Base-by-base conservation (phyloP, 208 protist species). In the Leishmania lainsoni region DNA sequence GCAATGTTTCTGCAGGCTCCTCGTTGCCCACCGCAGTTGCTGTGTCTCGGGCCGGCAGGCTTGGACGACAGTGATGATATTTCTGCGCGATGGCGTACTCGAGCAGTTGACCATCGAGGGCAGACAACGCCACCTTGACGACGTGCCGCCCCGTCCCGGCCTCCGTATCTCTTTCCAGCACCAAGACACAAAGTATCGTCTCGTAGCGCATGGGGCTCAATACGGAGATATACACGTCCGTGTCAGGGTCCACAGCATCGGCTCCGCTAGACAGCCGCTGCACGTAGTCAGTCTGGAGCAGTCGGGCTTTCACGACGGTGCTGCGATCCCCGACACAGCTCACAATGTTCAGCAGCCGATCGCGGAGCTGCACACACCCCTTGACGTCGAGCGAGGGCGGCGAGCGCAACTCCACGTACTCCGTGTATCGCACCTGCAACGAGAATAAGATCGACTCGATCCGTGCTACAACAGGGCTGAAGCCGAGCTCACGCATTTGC, bases 401-500 rank as follows among this genome's bases (percentile, higher is more conserved):
- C 29, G 83, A 86, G 39, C 59, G 58, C 72, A 95, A 80, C 68
- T 85, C 81, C 42, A 96, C 77, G 16, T 86, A 78, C 66, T 91
- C 81, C 8, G 83, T 91, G 84, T 91, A 86, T 16, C 63, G 68
- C 22, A 85, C 54, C 4, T 84, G 86, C 12, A 93, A 76, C 49
- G 92, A 92, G 49, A 81, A 84, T 22, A 95, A 83, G 29, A 96
- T 83, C 39, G 86, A 89, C 81, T 95, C 90, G 22, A 92, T 81
- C 56, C 82, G 81, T 14, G 88, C 80, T 26, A 61, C 78, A 49
- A 93, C 85, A 42, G 87, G 76, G 2, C 84, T 78, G 73, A 80
- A 75, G 42, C 83, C 83, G 45, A 82, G 76, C 49, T 75, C 71
- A 16, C 63, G 71, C 48, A 83, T 79, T n/a, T 85, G 76, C 22